Evolutionary conservation across 2,329 filamentous ascomycete species (phyloP).

Genomic region (Xylaria sp.): DNA sequence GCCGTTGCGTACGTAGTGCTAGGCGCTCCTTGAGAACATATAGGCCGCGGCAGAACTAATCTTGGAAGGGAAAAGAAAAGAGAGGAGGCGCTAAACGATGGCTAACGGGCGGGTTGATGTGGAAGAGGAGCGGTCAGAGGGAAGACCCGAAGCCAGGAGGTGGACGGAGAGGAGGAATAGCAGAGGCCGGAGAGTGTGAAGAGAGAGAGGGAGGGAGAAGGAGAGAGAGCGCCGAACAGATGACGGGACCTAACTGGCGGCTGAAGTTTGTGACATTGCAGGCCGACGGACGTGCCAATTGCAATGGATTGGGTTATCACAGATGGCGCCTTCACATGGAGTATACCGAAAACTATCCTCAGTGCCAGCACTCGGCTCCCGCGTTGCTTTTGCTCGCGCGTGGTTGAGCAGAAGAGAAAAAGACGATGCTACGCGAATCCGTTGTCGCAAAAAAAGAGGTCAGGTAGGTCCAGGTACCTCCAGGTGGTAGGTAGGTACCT

Average conservation of each 20-base stretch:
- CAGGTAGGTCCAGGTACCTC: constrained; percentile 28
- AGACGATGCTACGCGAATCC: constrained; percentile 44
- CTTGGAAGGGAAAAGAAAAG: neutral
- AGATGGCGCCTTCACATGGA: constrained; percentile 32
- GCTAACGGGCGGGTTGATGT: neutral
- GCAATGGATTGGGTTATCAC: constrained; percentile 32
- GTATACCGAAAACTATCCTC: constrained; percentile 11
- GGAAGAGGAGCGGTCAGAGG: constrained; percentile 16
- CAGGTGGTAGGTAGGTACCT: neutral
- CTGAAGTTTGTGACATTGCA: constrained; percentile 48
- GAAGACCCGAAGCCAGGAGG: constrained; percentile 6
- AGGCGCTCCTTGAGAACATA: constrained; percentile 24
- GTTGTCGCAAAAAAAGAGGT: constrained; percentile 45
- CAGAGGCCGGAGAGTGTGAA: constrained; percentile 12
- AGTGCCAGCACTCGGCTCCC: constrained; percentile 18
- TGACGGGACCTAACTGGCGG: constrained; percentile 45
- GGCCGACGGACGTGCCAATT: constrained; percentile 45
- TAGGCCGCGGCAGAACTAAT: constrained; percentile 24
- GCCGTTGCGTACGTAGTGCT: constrained; percentile 24
- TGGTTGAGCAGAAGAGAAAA: constrained; percentile 39
- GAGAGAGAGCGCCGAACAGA: constrained; percentile 35
- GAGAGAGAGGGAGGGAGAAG: constrained; percentile 9
- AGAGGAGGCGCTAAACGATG: constrained; percentile 1
- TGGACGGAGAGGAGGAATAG: constrained; percentile 20
- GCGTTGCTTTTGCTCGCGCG: constrained; percentile 33